Evolutionary conservation across 2,329 filamentous ascomycete species (phyloP).

Genomic region (Microdochium trichocladiopsis): DNA sequence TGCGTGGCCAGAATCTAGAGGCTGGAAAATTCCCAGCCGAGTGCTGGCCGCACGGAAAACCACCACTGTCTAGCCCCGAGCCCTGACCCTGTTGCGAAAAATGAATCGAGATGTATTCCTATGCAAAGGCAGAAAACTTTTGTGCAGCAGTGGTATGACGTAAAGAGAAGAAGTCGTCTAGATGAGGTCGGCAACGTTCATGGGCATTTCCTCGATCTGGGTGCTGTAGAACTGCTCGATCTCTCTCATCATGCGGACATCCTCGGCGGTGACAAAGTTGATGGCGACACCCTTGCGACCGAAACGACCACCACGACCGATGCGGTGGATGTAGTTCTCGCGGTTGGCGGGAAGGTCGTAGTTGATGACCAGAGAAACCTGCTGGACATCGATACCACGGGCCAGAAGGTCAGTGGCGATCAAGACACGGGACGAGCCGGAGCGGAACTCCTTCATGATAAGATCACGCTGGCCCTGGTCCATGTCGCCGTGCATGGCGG

Average conservation of each 20-base stretch:
- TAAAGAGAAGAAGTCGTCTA: constrained; percentile 27
- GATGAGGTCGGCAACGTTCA: constrained; percentile 77
- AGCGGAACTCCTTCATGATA: constrained; percentile 99
- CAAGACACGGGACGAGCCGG: constrained; percentile 94
- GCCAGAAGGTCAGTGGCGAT: constrained; percentile 97
- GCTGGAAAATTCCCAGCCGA: background rate
- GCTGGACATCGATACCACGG: constrained; percentile 99
- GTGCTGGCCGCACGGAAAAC: background rate
- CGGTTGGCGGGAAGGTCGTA: constrained; percentile 98
- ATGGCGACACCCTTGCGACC: constrained; percentile 99
- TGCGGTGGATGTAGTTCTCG: constrained; percentile 99
- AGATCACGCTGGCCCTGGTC: constrained; percentile 95
- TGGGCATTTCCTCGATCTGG: constrained; percentile 99
- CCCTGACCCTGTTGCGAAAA: background rate
- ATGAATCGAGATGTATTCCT: constrained; percentile 9
- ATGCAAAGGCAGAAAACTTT: constrained; percentile 15
- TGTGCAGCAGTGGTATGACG: constrained; percentile 5
- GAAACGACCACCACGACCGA: constrained; percentile 99
- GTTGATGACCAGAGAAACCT: constrained; percentile 99
- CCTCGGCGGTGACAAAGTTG: constrained; percentile 99
- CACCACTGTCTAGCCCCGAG: constrained; percentile 10
- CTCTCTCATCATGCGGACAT: constrained; percentile 99
- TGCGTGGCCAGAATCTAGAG: background rate
- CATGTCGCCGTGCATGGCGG: constrained; percentile 99
- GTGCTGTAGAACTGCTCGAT: constrained; percentile 99